Evolutionary conservation across 2,329 filamentous ascomycete species (phyloP), one percentile per base, ranked within the genome.

Genomic region (Monosporascus sp.): DNA sequence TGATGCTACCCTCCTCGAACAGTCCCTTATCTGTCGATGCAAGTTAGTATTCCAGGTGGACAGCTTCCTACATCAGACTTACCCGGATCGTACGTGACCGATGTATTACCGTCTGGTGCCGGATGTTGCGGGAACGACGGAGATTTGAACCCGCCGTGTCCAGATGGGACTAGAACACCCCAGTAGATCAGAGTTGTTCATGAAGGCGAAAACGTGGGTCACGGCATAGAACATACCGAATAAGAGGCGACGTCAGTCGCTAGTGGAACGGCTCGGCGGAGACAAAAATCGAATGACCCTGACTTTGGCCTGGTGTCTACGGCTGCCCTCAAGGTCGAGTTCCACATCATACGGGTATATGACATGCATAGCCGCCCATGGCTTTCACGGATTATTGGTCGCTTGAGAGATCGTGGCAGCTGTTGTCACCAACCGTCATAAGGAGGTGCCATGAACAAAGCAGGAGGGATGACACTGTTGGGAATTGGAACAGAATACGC

Each of bases 141-240:
- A 7, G 56, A 17, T 50, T 48, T 50, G 26, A 72, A 67, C 45
- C 71, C 68, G 17, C 69, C 69, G 56, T 71, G 68, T n/a, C 70
- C 71, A 9, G 64, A 51, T 1, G 72, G 72, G 8, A 73, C 69
- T 22, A 72, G 59, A 19, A 70, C 57, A 11, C 60, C 57, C 75
- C 77, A 82, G 69, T 79, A 82, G 27, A 79, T 69, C 52, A 74
- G 65, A 14, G 76, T 76, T 76, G 59, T 80, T 81, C 67, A 79
- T 72, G 53, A 81, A 76, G 20, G 71, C 62, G 51, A 77, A 78
- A 22, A 79, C 74, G 19, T 73, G 72, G 1, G 72, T 68, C 11
- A 71, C 59, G 1, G 74, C 75, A 64, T 80, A 80, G 63, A 78
- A 80, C 63, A 81, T 54, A 52, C 75, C 79, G 60, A 81, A 81